These are phyloP conservation scores for Pestalotiopsis sp. DNA, from an alignment of 2,329 filamentous ascomycete species.

Conservation along the genomic window DNA sequence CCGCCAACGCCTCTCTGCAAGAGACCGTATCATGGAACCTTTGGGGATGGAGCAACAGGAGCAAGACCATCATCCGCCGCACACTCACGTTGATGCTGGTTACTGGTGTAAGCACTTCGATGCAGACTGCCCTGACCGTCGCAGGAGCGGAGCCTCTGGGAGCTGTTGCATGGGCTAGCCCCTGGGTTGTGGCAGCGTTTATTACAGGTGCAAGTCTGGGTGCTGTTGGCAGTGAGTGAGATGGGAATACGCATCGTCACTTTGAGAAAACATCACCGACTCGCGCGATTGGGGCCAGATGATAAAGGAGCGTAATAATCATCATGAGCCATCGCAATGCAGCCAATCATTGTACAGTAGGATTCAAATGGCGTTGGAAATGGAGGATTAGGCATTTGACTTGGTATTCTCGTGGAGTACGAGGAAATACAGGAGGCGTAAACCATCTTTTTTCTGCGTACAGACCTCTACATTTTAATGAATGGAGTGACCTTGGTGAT, in stretches of 20 bases:
- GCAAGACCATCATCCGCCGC: constrained; percentile 66
- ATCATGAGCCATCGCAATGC: too few species aligned
- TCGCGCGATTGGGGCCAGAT: too few species aligned
- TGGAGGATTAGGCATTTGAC: too few species aligned
- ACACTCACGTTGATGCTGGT: constrained; percentile 62
- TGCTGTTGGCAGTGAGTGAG: constrained; percentile 52
- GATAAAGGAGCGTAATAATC: too few species aligned
- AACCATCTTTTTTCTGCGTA: too few species aligned
- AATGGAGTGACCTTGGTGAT: too few species aligned
- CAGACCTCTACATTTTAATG: too few species aligned
- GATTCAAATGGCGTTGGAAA: too few species aligned
- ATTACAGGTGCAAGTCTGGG: constrained; percentile 61
- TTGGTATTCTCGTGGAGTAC: too few species aligned
- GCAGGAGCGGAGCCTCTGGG: constrained; percentile 71
- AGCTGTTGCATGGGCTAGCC: constrained; percentile 70
- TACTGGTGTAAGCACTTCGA: constrained; percentile 61
- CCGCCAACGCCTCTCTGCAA: constrained; percentile 63
- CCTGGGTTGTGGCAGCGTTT: constrained; percentile 72
- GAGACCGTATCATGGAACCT: constrained; percentile 76
- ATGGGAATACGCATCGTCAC: neutral
- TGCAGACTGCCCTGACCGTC: constrained; percentile 69
- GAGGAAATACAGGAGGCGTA: too few species aligned
- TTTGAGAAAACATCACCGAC: neutral
- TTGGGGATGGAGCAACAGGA: constrained; percentile 67
- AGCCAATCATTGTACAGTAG: too few species aligned